A percentile compares a stretch with the other conserved stretches of the same genome.
Evolutionary conservation across 2,329 filamentous ascomycete genomes (phyloP).

Genomic region (Colletotrichum zoysiae): DNA sequence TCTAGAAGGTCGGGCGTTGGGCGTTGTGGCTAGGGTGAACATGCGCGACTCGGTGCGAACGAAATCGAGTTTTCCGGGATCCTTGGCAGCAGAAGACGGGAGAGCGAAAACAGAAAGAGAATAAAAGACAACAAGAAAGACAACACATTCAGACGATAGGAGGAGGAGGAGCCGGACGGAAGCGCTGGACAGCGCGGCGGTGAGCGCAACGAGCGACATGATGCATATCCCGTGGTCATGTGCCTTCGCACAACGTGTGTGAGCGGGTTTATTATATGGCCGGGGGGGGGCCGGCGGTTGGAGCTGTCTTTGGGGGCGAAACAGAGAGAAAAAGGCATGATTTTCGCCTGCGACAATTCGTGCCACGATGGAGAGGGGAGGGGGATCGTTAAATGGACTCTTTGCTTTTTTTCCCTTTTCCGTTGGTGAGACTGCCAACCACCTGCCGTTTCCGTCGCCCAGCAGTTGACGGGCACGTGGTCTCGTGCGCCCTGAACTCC

Average conservation of each 20-base stretch:
- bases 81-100: background rate
- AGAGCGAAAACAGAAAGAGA: background rate
- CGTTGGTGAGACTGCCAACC: background rate
- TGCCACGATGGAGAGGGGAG: constrained; percentile 31
- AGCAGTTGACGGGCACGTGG: constrained; percentile 29
- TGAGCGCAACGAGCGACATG: constrained; percentile 32
- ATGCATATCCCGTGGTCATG: constrained; percentile 34
- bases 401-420: constrained; percentile 4
- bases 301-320: background rate
- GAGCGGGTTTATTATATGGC: background rate
- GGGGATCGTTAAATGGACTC: constrained; percentile 5
- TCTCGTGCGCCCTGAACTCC: constrained; percentile 5
- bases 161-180: background rate
- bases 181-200: constrained; percentile 20
- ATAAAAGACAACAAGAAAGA: too few relatives aligned
- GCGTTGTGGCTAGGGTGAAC: constrained; percentile 4
- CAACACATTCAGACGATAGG: background rate
- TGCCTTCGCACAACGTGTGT: constrained; percentile 35
- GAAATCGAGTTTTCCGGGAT: background rate
- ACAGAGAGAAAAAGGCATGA: background rate
- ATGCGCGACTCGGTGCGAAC: constrained; percentile 13
- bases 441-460: background rate
- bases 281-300: constrained; percentile 10
- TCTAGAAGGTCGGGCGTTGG: background rate
- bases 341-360: constrained; percentile 20